These are phyloP conservation scores for Gynostemma pentaphyllum DNA, from an alignment of 306 rosid genomes.

Conservation along the genomic window DNA sequence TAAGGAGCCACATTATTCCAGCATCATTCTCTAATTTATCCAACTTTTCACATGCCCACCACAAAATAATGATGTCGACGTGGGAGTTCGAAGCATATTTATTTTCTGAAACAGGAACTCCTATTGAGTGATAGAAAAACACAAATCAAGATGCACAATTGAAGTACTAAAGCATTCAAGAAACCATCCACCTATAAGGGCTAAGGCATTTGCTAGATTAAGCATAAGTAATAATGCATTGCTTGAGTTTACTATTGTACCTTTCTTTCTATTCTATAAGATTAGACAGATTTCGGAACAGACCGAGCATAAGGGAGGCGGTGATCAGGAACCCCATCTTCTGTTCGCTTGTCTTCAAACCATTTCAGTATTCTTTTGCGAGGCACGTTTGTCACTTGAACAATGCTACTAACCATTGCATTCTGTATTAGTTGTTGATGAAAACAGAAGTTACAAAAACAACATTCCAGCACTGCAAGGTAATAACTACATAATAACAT, in stretches of 20 bases:
- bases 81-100: neutral
- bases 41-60: neutral
- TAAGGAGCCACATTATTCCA: too few species aligned
- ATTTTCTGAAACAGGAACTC: too few species aligned
- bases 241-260: too few species aligned
- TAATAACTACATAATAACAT: neutral
- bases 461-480: neutral
- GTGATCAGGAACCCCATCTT: slow-evolving; percentile 62
- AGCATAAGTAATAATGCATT: too few species aligned
- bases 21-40: too few species aligned
- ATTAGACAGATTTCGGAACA: slow-evolving; percentile 22
- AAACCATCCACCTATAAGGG: neutral
- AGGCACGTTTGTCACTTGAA: slow-evolving; percentile 82
- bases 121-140: neutral
- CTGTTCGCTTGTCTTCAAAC: slow-evolving; percentile 85
- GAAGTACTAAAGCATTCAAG: neutral
- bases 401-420: slow-evolving; percentile 66
- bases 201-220: neutral
- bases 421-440: slow-evolving; percentile 47
- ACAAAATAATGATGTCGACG: neutral
- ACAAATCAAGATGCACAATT: neutral
- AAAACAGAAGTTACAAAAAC: slow-evolving; percentile 4
- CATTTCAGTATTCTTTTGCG: slow-evolving; percentile 69
- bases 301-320: slow-evolving; percentile 53
- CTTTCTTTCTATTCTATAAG: too few species aligned